Base-by-base conservation (phyloP, 768 basidiomycete genomes). In the Mycena latifolia region DNA sequence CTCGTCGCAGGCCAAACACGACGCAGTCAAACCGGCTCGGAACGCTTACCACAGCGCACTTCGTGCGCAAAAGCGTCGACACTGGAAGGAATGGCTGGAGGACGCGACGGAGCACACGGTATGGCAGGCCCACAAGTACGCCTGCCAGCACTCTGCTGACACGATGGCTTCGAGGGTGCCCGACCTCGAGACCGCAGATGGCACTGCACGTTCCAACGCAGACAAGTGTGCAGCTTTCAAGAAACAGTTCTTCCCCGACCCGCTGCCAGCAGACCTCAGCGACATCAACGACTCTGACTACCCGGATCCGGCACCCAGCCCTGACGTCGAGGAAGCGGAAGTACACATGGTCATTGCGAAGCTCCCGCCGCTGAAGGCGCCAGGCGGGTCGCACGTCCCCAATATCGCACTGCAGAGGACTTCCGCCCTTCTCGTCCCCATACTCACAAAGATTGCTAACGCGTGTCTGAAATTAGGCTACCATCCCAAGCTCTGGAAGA, bases 371-470 rank as follows among this genome's bases (percentile, higher is more conserved):
- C n/a, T n/a, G n/a, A n/a, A n/a, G n/a, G n/a, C n/a, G 0, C 73
- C 73, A 8, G 77, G 77, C 0, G 63, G 68, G 0, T 68, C 75
- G 25, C 63, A 65, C 0, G 71, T 78, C 15, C 70, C 76, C 0
- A 80, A 80, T 35, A 53, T 68, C 8, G 73, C 77, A 0, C 65
- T 77, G 41, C 74, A 58, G 12, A 14, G 71, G n/a, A 72, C 72
- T 48, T 29, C 48, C 3, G 61, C 72, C 20, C n/a, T 75, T 1
- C 63, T 80, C 0, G 45, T 28, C 18, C 62, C 62, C 3, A n/a
- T 63, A 7, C 28, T 56, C 6, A 55, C 53, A 2, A 35, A 28
- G 11, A 31, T 63, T 12, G 54, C 54, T n/a, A 55, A 56, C 9
- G 62, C 55, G 9, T 48, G 62, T 25, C 55, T 77, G 25, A 22